Percentiles rank a stretch among this genome's conserved stretches.
These are phyloP conservation scores for Ceratocystis ficicola DNA, from an alignment of 2,329 filamentous ascomycete species.

Conservation along the genomic window DNA sequence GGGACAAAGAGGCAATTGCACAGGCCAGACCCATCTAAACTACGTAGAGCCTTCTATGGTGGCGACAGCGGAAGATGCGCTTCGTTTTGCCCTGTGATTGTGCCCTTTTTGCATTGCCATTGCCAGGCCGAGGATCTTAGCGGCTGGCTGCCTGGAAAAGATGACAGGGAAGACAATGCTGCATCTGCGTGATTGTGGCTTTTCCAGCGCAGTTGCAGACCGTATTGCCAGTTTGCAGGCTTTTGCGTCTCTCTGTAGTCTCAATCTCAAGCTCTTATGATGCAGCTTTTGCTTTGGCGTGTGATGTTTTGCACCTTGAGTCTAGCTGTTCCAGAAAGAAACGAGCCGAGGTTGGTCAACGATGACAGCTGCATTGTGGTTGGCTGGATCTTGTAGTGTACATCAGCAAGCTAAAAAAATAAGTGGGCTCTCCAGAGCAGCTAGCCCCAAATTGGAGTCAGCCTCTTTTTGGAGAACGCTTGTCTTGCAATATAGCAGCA, in stretches of 20 bases:
- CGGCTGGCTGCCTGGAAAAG: slow-evolving; percentile 4
- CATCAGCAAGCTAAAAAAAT: not conserved
- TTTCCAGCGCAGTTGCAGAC: no score
- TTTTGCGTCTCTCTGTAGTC: no score
- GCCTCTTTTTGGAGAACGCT: not conserved
- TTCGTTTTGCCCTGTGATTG: slow-evolving; percentile 6
- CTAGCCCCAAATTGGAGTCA: not conserved
- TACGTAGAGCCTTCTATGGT: not conserved
- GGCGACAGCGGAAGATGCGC: slow-evolving; percentile 3
- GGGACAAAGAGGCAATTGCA: slow-evolving; percentile 15
- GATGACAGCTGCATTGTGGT: slow-evolving; percentile 13
- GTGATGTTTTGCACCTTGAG: slow-evolving; percentile 4
- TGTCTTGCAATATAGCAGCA: not conserved
- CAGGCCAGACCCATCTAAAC: not conserved
- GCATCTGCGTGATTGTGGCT: no score
- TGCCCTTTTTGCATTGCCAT: not conserved
- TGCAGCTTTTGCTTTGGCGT: not conserved
- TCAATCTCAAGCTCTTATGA: no score
- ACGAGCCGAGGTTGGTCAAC: slow-evolving; percentile 21
- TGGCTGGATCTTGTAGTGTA: not conserved
- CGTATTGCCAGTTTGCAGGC: no score
- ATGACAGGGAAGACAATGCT: not conserved
- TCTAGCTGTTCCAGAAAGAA: slow-evolving; percentile 3
- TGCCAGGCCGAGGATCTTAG: slow-evolving; percentile 7
- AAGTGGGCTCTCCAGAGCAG: not conserved